Conservation (phyloP, 1,139 yeast genomes). For the Torulaspora pretoriensis region DNA sequence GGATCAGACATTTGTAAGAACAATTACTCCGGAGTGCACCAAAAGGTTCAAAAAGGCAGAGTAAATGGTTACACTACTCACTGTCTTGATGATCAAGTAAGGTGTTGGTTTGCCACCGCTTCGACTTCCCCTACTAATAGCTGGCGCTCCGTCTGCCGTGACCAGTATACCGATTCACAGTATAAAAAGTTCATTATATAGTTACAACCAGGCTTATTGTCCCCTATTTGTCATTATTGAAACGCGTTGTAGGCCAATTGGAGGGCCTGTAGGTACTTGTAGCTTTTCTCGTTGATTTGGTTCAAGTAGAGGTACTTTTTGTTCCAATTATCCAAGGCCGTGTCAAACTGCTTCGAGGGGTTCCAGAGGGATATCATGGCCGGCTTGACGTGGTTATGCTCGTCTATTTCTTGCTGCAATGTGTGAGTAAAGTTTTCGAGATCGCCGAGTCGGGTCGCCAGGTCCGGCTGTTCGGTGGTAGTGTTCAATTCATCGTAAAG, state of each 20-base stretch:
- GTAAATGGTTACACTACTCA: not conserved
- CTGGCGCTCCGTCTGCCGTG: slow-evolving; percentile 4
- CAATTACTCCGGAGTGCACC: not conserved
- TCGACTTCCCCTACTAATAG: slow-evolving; percentile 1
- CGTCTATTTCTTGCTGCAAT: slow-evolving; percentile 33
- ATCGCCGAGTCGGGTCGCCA: slow-evolving; percentile 26
- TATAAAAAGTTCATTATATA: not conserved
- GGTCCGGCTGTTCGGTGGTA: slow-evolving; percentile 24
- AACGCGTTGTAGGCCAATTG: slow-evolving; percentile 11
- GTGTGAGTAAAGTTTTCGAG: slow-evolving; percentile 35
- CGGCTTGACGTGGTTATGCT: slow-evolving; percentile 38
- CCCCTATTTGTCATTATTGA: not conserved
- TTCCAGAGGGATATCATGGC: slow-evolving; percentile 40
- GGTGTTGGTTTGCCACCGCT: slow-evolving; percentile 6
- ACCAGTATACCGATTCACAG: not conserved
- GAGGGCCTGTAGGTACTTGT: slow-evolving; percentile 33
- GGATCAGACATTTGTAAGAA: slow-evolving; percentile 46
- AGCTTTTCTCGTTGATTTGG: slow-evolving; percentile 36
- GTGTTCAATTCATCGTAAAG: slow-evolving; percentile 22
- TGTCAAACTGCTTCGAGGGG: slow-evolving; percentile 23
- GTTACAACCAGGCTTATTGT: not conserved
- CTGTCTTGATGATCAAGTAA: not conserved
- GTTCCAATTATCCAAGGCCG: slow-evolving; percentile 41
- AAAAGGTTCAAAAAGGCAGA: not conserved
- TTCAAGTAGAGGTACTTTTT: slow-evolving; percentile 37